Percentiles rank a stretch among this genome's conserved stretches.
Evolutionary conservation across 495 filamentous ascomycete species (phyloP).

Genomic region (Cercophora samala): DNA sequence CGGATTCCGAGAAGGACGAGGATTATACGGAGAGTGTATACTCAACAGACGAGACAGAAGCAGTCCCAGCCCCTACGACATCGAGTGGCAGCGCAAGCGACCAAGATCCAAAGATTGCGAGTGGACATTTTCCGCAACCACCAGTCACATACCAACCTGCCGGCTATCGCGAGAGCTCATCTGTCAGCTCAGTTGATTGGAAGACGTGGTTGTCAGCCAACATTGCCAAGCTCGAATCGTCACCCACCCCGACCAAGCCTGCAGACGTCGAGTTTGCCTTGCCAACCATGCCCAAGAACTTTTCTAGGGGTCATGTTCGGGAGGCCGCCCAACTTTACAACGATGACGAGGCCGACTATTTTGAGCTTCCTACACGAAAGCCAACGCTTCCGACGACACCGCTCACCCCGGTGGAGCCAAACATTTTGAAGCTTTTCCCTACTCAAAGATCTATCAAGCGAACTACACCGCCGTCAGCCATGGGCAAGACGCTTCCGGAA

Average conservation of each 20-base stretch:
- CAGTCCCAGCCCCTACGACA: not conserved
- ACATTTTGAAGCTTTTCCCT: constrained; percentile 24
- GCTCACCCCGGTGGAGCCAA: constrained; percentile 25
- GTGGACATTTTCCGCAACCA: not conserved
- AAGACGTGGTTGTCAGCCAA: constrained; percentile 52
- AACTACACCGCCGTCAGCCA: constrained; percentile 18
- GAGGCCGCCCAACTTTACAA: constrained; percentile 59
- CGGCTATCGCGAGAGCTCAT: constrained; percentile 37
- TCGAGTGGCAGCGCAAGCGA: not conserved
- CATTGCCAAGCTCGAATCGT: constrained; percentile 46
- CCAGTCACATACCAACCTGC: constrained; percentile 26
- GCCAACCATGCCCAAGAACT: constrained; percentile 35
- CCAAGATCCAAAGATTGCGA: not conserved
- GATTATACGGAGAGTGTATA: constrained; percentile 45
- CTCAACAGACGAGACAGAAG: constrained; percentile 33
- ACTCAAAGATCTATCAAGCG: constrained; percentile 19
- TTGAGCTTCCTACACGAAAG: constrained; percentile 21
- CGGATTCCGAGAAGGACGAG: constrained; percentile 32
- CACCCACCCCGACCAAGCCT: constrained; percentile 24
- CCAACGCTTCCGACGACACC: constrained; percentile 25
- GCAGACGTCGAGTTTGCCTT: constrained; percentile 37
- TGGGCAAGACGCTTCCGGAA: constrained; percentile 7
- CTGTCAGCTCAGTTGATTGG: constrained; percentile 51
- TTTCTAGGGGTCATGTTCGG: constrained; percentile 49
- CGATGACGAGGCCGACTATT: constrained; percentile 38